A percentile compares a stretch with the other conserved stretches of the same genome.
Evolutionary conservation across 306 rosid species (phyloP).

Genomic region (Sophora flavescens): DNA sequence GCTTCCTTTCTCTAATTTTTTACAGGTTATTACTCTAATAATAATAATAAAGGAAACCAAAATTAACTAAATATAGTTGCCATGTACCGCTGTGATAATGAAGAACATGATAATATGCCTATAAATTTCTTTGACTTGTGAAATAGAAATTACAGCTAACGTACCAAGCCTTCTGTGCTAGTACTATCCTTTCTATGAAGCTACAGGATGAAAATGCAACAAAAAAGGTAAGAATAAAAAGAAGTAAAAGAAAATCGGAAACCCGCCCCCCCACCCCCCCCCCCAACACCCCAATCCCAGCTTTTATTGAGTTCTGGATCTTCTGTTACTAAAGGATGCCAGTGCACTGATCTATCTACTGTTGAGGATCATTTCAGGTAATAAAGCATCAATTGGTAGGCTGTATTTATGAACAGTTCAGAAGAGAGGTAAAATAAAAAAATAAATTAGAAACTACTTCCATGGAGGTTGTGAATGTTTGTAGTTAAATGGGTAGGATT

Average conservation of each 20-base stretch:
- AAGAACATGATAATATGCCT: slow-evolving; percentile 34
- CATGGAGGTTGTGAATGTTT: slow-evolving; percentile 52
- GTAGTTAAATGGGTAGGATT: slow-evolving; percentile 70
- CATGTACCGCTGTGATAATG: not conserved
- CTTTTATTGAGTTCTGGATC: slow-evolving; percentile 42
- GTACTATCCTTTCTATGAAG: slow-evolving; percentile 36
- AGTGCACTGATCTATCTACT: slow-evolving; percentile 31
- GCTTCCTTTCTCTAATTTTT: slow-evolving; percentile 13
- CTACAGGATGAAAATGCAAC: slow-evolving; percentile 12
- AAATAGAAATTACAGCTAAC: slow-evolving; percentile 41
- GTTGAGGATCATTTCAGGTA: slow-evolving; percentile 25
- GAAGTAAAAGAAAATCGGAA: slow-evolving; percentile 17
- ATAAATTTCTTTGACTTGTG: slow-evolving; percentile 40
- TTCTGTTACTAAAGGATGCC: slow-evolving; percentile 40
- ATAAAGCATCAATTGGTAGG: slow-evolving; percentile 28
- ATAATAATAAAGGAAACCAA: slow-evolving; percentile 19
- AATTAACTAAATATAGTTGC: slow-evolving; percentile 1
- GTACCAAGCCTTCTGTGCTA: slow-evolving; percentile 37
- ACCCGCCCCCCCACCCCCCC: no score
- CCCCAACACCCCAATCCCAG: no score
- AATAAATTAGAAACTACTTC: slow-evolving; percentile 43
- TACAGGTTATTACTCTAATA: slow-evolving; percentile 25
- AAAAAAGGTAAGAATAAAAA: not conserved
- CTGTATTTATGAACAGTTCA: slow-evolving; percentile 40
- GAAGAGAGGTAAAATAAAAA: slow-evolving; percentile 12